Evolutionary conservation across 345 rosid species (phyloP), one percentile per base, ranked within the genome.

Genomic region (Citrus australasica): DNA sequence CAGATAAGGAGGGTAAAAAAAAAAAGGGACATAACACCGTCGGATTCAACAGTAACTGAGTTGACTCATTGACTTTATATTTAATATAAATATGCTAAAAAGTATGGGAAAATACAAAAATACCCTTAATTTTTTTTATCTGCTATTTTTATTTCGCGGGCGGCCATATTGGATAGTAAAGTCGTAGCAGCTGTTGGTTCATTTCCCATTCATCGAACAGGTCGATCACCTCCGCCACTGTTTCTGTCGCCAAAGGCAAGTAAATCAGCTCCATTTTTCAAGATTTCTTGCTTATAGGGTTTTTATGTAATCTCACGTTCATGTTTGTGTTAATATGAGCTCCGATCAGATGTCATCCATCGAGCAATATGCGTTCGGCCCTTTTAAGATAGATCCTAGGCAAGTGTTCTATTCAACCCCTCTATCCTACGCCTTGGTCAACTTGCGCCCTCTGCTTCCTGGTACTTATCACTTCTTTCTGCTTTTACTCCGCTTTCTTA

Each of bases 391-490:
- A 53, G 91, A 89, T 63, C 78, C 88, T 2, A 85, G 86, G 86
- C 95, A 93, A 84, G 97, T 95, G 30, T 95, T 95, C 82, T 93
- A 90, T 86, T 28, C 91, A 70, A 89, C 93, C 24, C 67, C 80
- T 24, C 86, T 89, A 67, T 95, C 99, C 72, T 95, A 78, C 62
- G 99, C 97, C 38, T 74, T 92, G 87, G 98, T 95, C 85, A 95
- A 95, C 81, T 89, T 92, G 80, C 97, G 98, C 22, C 99, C 98
- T 37, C 84, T 93, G 77, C 79, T 89, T 84, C 97, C 94, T 77
- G 98, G 98, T 93, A 78, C 14, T 65, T 46, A 32, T 75, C 22
- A 1, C 19, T 51, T 79, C 42, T 66, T 42, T 66, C 22, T 35
- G 46, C 13, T 53, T 9, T 59, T 37, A 25, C 55, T 7, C 76